phyloP scores from a whole-genome alignment of 768 basidiomycete genomes.

The Lactarius evosmus region DNA sequence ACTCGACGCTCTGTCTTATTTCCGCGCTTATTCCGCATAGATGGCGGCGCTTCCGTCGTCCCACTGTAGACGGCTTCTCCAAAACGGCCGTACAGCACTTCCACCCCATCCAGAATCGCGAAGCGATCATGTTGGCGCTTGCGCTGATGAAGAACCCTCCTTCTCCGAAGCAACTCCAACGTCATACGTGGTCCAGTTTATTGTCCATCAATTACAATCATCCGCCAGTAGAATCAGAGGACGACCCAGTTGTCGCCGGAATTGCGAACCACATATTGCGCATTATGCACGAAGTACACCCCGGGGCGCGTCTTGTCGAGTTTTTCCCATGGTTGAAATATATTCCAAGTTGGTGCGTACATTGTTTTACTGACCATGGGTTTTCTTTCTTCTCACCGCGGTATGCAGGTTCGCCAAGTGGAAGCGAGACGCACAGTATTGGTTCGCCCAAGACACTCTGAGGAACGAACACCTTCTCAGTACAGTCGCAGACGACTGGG shows the following conservation, averaged over 20 bases:
- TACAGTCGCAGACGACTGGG: background rate
- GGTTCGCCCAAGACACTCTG: background rate
- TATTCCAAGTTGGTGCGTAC: background rate
- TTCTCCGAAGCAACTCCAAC: conserved; percentile 32
- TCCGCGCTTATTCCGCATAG: background rate
- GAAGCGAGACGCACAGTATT: background rate
- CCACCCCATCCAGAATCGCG: background rate
- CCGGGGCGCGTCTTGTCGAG: background rate
- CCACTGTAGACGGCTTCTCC: background rate
- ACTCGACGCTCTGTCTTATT: background rate
- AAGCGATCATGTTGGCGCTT: background rate
- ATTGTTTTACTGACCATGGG: background rate
- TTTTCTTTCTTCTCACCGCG: background rate
- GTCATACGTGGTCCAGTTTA: conserved; percentile 32
- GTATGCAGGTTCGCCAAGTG: background rate
- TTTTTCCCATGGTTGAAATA: conserved; percentile 1
- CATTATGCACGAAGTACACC: background rate
- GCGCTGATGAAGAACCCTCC: conserved; percentile 33
- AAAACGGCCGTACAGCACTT: background rate
- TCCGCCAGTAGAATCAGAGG: conserved; percentile 19
- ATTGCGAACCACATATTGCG: background rate
- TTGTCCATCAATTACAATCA: conserved; percentile 25
- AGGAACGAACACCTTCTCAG: background rate
- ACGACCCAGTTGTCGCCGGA: background rate
- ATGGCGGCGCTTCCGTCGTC: background rate